A percentile compares a stretch with the other conserved stretches of the same genome.
Evolutionary conservation across 495 filamentous ascomycete species (phyloP).

Genomic region (Patellaria atrata): DNA sequence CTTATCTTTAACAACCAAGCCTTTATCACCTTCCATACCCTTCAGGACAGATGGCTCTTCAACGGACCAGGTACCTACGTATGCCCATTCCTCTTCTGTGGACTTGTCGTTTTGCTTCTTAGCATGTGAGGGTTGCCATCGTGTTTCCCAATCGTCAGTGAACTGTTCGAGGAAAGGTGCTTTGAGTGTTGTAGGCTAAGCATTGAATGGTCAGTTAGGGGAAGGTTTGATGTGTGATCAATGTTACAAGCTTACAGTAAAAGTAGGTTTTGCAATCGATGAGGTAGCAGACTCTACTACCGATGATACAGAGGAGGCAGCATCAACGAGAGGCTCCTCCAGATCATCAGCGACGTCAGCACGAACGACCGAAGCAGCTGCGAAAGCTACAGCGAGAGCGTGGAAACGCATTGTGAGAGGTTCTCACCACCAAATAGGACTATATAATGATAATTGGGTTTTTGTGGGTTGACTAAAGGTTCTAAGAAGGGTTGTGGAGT

Average conservation of each 20-base stretch:
- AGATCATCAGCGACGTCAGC: slow-evolving; percentile 21
- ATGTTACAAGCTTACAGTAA: slow-evolving; percentile 11
- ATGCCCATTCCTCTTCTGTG: slow-evolving; percentile 91
- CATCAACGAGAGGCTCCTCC: slow-evolving; percentile 17
- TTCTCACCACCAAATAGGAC: slow-evolving; percentile 11
- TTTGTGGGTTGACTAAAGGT: neutral
- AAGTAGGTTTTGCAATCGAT: slow-evolving; percentile 50
- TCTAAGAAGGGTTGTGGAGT: neutral
- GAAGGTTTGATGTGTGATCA: neutral
- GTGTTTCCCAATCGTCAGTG: slow-evolving; percentile 78
- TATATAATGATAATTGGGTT: slow-evolving; percentile 1
- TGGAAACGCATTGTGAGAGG: slow-evolving; percentile 25
- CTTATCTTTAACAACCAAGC: slow-evolving; percentile 90
- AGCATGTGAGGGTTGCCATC: slow-evolving; percentile 89
- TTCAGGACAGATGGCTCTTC: slow-evolving; percentile 89
- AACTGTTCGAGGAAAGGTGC: slow-evolving; percentile 98
- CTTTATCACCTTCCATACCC: slow-evolving; percentile 91
- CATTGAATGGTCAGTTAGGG: slow-evolving; percentile 9
- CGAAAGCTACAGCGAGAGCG: slow-evolving; percentile 22
- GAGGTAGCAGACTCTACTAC: slow-evolving; percentile 37
- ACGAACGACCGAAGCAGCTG: slow-evolving; percentile 25
- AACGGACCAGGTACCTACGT: slow-evolving; percentile 90
- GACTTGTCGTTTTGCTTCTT: slow-evolving; percentile 82
- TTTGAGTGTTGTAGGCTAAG: slow-evolving; percentile 70
- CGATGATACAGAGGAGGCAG: slow-evolving; percentile 19